These are phyloP conservation scores for Geotrichum europaeum DNA, from an alignment of 1,139 yeast genomes.

Conservation along the genomic window DNA sequence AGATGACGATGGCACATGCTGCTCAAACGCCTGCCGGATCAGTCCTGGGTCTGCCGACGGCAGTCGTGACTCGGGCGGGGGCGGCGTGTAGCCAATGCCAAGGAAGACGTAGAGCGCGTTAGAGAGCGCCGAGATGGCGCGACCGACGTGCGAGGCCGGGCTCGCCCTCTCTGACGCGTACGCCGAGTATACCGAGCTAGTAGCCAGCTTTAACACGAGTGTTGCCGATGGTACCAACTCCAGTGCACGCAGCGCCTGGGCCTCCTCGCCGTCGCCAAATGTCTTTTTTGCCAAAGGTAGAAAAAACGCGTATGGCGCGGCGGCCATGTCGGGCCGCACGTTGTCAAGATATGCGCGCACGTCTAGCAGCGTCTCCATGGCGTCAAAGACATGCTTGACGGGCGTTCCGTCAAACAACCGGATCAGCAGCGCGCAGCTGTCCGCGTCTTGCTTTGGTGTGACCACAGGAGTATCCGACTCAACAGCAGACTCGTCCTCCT, in stretches of 20 bases:
- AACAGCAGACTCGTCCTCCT: no score
- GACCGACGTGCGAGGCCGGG: background rate
- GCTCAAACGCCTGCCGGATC: no score
- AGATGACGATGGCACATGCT: no score
- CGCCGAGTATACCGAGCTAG: background rate
- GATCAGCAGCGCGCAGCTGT: conserved; percentile 42
- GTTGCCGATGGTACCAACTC: conserved; percentile 63
- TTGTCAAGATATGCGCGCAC: conserved; percentile 61
- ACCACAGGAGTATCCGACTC: no score
- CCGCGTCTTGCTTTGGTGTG: no score
- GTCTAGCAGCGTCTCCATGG: conserved; percentile 42
- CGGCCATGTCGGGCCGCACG: background rate
- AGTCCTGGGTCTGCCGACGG: no score
- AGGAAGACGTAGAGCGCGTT: conserved; percentile 29
- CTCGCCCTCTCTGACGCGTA: no score
- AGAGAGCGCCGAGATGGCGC: conserved; percentile 15
- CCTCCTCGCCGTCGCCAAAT: conserved; percentile 46
- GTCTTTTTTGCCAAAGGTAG: conserved; percentile 43
- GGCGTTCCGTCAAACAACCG: conserved; percentile 53
- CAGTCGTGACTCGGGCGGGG: background rate
- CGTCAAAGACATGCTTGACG: conserved; percentile 41
- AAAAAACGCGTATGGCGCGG: conserved; percentile 38
- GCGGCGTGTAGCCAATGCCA: conserved; percentile 29
- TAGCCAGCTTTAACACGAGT: conserved; percentile 51
- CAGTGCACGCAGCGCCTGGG: conserved; percentile 41